phyloP scores from a whole-genome alignment of 306 rosid species.

The Cucumis sativus region Cucumber_9930_V3 NC_026660.2:2272501-2273000 shows the following conservation, averaged over 20 bases:
- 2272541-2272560: constrained; percentile 81
- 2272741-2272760: constrained; percentile 56
- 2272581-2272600: constrained; percentile 99
- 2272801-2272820: neutral
- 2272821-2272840: neutral
- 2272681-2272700: constrained; percentile 89
- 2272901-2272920: no score
- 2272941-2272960: no score
- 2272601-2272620: constrained; percentile 99
- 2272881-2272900: no score
- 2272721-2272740: constrained; percentile 88
- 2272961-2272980: no score
- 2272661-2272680: constrained; percentile 16
- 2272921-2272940: no score
- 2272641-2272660: neutral
- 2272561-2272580: constrained; percentile 98
- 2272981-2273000: no score
- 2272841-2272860: no score
- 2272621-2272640: constrained; percentile 16
- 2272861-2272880: no score
- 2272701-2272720: constrained; percentile 95
- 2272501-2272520: neutral
- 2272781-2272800: neutral
- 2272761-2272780: neutral
- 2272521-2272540: neutral